Evolutionary conservation across 495 filamentous ascomycete genomes (phyloP).

Genomic region (Acidomyces sp.): DNA sequence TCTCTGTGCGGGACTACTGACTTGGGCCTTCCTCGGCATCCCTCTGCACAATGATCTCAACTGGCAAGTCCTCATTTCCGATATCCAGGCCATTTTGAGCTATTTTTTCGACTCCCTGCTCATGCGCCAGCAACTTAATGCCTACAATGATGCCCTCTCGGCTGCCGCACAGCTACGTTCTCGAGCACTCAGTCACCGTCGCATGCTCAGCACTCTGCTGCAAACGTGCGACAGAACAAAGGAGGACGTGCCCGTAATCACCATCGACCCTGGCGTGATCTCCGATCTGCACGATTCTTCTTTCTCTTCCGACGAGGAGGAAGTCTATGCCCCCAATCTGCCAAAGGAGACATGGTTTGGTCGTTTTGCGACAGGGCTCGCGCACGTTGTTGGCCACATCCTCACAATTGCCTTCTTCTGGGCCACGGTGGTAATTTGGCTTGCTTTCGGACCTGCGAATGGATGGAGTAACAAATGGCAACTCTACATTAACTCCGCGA

Average conservation of each 20-base stretch:
- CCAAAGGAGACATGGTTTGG: not conserved
- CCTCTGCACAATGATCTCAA: not conserved
- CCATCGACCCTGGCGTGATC: too few species aligned
- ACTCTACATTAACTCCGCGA: slow-evolving; percentile 1
- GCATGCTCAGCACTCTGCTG: too few species aligned
- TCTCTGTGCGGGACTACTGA: not conserved
- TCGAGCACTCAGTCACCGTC: not conserved
- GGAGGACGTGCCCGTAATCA: too few species aligned
- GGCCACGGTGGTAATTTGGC: not conserved
- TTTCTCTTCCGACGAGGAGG: too few species aligned
- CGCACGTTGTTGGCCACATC: not conserved
- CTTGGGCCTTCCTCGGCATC: slow-evolving; percentile 2
- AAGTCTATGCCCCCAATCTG: too few species aligned
- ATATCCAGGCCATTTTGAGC: slow-evolving; percentile 1
- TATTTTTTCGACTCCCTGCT: slow-evolving; percentile 3
- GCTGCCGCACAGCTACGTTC: not conserved
- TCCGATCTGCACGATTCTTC: too few species aligned
- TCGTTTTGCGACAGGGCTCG: not conserved
- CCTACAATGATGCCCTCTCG: not conserved
- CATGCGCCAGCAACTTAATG: slow-evolving; percentile 3
- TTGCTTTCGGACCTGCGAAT: slow-evolving; percentile 1
- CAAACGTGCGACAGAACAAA: too few species aligned
- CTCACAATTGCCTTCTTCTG: not conserved
- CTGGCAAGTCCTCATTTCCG: not conserved
- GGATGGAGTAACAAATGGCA: slow-evolving; percentile 1